Conservation (phyloP, 768 basidiomycete species). For the Ramaria rubella region DNA sequence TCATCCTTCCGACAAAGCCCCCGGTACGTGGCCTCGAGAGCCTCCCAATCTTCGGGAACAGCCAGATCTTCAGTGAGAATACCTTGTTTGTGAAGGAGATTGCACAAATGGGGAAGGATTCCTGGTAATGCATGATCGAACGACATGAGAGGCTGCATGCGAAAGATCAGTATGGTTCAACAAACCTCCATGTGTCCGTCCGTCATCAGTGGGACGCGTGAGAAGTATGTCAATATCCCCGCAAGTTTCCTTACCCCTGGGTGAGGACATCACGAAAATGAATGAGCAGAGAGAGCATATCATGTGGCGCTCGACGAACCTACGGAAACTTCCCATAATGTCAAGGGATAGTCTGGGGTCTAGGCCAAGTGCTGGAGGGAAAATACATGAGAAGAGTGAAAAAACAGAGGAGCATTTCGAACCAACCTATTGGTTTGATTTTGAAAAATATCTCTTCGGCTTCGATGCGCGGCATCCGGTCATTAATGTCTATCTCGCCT, state of each 20-base stretch:
- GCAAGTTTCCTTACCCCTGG: constrained; percentile 73
- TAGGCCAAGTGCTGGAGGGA: constrained; percentile 52
- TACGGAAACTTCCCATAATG: constrained; percentile 88
- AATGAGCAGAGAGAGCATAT: not conserved
- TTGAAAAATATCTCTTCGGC: constrained; percentile 64
- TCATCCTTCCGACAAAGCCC: constrained; percentile 56
- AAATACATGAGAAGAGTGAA: not conserved
- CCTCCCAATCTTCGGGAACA: constrained; percentile 57
- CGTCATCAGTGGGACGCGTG: constrained; percentile 66
- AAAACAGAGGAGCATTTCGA: not conserved
- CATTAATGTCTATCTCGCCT: constrained; percentile 71
- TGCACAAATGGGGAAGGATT: constrained; percentile 53
- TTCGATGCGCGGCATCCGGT: constrained; percentile 79
- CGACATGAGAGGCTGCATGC: constrained; percentile 6
- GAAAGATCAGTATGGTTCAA: not conserved
- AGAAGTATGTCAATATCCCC: constrained; percentile 92
- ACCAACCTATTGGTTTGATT: constrained; percentile 64
- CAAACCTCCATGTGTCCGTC: constrained; percentile 65
- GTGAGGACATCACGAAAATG: constrained; percentile 1
- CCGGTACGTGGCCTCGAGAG: constrained; percentile 72
- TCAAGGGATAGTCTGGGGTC: constrained; percentile 70
- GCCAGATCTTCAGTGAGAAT: constrained; percentile 80
- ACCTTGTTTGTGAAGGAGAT: constrained; percentile 44
- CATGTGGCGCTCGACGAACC: constrained; percentile 33
- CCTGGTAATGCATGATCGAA: constrained; percentile 33